Base-by-base conservation (phyloP, 441 rosid genomes). In the Aleurites moluccanus region DNA sequence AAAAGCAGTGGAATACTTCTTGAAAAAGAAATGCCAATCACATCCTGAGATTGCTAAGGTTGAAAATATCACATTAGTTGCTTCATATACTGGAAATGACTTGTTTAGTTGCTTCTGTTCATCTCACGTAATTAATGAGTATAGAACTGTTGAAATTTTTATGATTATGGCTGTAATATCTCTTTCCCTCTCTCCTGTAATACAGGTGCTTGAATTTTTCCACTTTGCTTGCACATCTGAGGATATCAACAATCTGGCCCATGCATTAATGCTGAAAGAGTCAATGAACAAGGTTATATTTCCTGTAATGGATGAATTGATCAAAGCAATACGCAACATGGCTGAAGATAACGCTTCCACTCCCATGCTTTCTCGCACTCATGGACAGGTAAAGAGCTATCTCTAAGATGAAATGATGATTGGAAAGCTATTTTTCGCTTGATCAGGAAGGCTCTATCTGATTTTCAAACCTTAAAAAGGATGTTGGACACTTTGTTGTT, bases 201-300 rank as follows among this genome's bases (percentile, higher is more conserved):
- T 73, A 15, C 82, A 93, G 98, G 98, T 93, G 77, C 91, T 91
- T 78, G 97, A 96, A 80, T 96, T 92, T 83, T 91, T 96, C 79
- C 99, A 92, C 86, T 93, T 93, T 75, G 96, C 98, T 83, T 96
- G 97, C 82, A 92, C 98, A 14, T 93, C 98, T 2, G 99, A 93
- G 81, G 99, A 96, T 79, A 93, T 93, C 78, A 96, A 92, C 86
- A 96, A 93, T 81, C 96, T 96, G 30, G 92, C 97, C 53, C 93
- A 96, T 83, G 98, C 84, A 44, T 79, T 92, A 85, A 96, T 96
- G 98, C 84, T 96, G 81, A 88, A 86, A 85, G 93, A 92, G 72
- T 83, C 94, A 50, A 81, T 88, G 81, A 76, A 82, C 49, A 70
- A 77, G 2, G 97, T 92, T 68, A 79, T 93, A 64, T 81, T 90